phyloP scores from a whole-genome alignment of 192 early-diverging fungal genomes.

The Phlyctochytrium bullatum region DNA sequence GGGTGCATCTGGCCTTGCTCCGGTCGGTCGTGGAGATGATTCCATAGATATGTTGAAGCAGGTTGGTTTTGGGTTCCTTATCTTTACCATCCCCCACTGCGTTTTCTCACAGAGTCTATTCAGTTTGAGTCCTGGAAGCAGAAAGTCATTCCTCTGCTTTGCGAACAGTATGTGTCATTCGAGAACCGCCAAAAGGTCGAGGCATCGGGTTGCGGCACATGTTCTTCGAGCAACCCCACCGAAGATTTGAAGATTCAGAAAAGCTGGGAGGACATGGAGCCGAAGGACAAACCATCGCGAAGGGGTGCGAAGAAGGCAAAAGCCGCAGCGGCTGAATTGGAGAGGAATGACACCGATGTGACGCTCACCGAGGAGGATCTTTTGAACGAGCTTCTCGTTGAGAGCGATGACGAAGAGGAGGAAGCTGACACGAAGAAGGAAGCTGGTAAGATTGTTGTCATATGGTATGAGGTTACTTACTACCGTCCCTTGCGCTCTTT shows the following conservation, averaged over 20 bases:
- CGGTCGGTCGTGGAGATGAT: slow-evolving; percentile 41
- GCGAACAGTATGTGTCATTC: not conserved
- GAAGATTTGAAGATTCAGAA: not conserved
- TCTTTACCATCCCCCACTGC: slow-evolving; percentile 36
- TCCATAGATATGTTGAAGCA: slow-evolving; percentile 20
- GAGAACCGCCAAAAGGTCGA: not conserved
- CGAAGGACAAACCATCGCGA: not conserved
- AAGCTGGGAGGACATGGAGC: slow-evolving; percentile 3
- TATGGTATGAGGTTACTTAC: no score
- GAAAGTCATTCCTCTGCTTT: not conserved
- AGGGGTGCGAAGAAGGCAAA: not conserved
- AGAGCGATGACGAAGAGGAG: slow-evolving; percentile 37
- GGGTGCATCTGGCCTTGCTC: slow-evolving; percentile 53
- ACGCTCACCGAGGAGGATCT: slow-evolving; percentile 22
- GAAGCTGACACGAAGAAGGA: slow-evolving; percentile 46
- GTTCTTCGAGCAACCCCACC: not conserved
- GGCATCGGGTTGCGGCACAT: not conserved
- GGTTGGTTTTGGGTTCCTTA: no score
- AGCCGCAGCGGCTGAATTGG: not conserved
- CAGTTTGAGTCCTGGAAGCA: not conserved
- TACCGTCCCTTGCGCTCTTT: not conserved
- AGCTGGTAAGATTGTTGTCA: no score
- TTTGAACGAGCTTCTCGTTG: slow-evolving; percentile 4
- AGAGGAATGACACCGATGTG: slow-evolving; percentile 22
- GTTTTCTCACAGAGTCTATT: no score